Conservation (phyloP, 1,284 basidiomycete genomes). For the Somion occarium region DNA sequence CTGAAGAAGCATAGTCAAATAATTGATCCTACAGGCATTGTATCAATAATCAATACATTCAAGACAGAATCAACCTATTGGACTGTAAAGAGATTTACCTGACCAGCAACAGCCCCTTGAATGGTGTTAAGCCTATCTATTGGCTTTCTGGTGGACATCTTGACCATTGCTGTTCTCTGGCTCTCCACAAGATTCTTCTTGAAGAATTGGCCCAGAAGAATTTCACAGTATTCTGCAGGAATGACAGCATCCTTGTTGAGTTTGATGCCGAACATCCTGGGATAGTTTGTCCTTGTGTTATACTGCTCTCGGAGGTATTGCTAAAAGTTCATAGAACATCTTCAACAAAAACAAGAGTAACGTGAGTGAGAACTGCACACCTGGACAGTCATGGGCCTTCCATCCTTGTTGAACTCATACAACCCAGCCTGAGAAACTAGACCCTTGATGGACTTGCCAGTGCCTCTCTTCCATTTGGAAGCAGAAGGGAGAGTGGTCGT, state of each 20-base stretch:
- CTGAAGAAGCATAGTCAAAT: slow-evolving; percentile 28
- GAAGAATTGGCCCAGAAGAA: slow-evolving; percentile 44
- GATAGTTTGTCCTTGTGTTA: slow-evolving; percentile 26
- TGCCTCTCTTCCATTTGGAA: not conserved
- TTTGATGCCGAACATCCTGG: slow-evolving; percentile 35
- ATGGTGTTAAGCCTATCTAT: slow-evolving; percentile 32
- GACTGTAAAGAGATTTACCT: slow-evolving; percentile 14
- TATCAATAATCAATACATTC: not conserved
- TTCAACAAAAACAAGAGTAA: no score
- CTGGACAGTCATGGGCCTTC: slow-evolving; percentile 26
- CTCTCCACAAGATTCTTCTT: slow-evolving; percentile 38
- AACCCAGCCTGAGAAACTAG: slow-evolving; percentile 19
- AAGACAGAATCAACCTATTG: not conserved
- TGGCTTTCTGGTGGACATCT: slow-evolving; percentile 39
- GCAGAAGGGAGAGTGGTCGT: not conserved
- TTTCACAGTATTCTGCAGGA: slow-evolving; percentile 44
- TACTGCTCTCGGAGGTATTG: slow-evolving; percentile 33
- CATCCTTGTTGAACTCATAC: slow-evolving; percentile 30
- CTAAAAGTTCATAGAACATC: slow-evolving; percentile 20
- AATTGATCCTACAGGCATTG: slow-evolving; percentile 10
- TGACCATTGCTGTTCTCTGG: slow-evolving; percentile 34
- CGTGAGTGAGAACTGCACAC: no score
- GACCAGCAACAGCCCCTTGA: slow-evolving; percentile 24
- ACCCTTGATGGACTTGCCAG: slow-evolving; percentile 20
- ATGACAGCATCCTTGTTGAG: slow-evolving; percentile 30